These are phyloP conservation scores for Ganoderma lingzhi DNA, from an alignment of 1,284 basidiomycete genomes.

Conservation along the genomic window DNA sequence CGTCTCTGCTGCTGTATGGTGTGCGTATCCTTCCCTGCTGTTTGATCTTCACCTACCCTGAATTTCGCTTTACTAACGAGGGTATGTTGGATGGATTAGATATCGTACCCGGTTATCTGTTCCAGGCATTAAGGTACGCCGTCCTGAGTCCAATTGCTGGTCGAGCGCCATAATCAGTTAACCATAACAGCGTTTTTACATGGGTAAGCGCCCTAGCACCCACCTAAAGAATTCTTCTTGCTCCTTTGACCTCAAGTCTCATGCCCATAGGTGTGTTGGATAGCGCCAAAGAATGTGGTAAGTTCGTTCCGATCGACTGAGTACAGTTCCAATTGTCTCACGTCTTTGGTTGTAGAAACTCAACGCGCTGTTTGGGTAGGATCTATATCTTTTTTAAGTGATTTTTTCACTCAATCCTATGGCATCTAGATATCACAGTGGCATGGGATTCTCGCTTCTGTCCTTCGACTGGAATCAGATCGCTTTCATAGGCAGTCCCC, in stretches of 20 bases:
- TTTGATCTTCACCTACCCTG: neutral
- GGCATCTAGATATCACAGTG: constrained; percentile 44
- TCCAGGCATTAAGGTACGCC: constrained; percentile 41
- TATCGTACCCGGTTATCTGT: constrained; percentile 76
- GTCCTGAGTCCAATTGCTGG: neutral
- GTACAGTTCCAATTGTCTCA: neutral
- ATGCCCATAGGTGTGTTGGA: constrained; percentile 64
- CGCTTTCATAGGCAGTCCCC: constrained; percentile 65
- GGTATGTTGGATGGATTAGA: constrained; percentile 41
- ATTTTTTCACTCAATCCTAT: neutral
- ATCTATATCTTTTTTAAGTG: neutral
- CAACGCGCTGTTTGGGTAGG: constrained; percentile 82
- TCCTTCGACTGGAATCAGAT: constrained; percentile 84
- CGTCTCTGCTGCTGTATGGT: constrained; percentile 69
- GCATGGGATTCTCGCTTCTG: constrained; percentile 67
- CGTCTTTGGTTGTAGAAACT: constrained; percentile 44
- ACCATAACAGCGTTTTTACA: constrained; percentile 52
- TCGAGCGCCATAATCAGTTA: constrained; percentile 31
- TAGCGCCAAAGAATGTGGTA: constrained; percentile 71
- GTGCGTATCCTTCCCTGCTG: constrained; percentile 30
- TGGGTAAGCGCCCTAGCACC: constrained; percentile 52
- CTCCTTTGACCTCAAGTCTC: neutral
- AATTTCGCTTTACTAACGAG: neutral
- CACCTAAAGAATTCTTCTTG: neutral
- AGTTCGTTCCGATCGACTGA: constrained; percentile 22